Evolutionary conservation across 192 early-diverging fungal genomes (phyloP), one percentile per base, ranked within the genome.

Genomic region (Chytriomyces sp.): DNA sequence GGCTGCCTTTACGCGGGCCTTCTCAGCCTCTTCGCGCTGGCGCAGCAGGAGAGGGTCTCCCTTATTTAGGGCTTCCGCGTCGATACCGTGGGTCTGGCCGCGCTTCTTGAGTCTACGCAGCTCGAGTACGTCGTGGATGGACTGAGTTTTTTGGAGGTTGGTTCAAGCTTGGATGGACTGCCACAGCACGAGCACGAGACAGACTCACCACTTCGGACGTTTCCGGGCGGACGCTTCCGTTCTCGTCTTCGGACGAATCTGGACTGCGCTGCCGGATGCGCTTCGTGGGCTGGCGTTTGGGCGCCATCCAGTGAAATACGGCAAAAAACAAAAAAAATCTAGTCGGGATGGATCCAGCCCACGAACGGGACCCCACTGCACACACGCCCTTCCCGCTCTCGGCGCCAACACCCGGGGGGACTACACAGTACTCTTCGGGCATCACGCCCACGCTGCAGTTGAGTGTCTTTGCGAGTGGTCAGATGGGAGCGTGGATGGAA

Each of bases 1-100:
- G 39, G 58, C 74, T 32, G 78, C 75, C 37, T 84, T 85, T 55
- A 84, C 81, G 10, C 39, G 12, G 7, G n/a, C 19, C 28, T 37
- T 32, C 39, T 70, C 68, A 0, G 14, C 68, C 25, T 57, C 55
- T 2, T 38, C 55, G 12, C 56, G 31, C 37, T 70, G 34, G 25
- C 52, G 41, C 4, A 59, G 10, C 2, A 59, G 19, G 34, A 57
- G 19, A 22, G 68, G 68, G 33, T 70, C 68, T 12, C 68, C 68
- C 19, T 26, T 0, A 10, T 4, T n/a, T 12, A 70, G 56, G 4
- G 68, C 68, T 22, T 36, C 7, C 5, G 56, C 68, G 40, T 70
- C 68, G 36, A 70, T 57, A 7, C 68, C 68, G 33, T 22, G 10
- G n/a, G n/a, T n/a, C 44, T 19, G 14, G 33, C 28, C 10, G 22